Percentiles rank a stretch among this genome's conserved stretches.
phyloP scores from a whole-genome alignment of 176 grass and related monocot genomes.

The Puya raimondii region DNA sequence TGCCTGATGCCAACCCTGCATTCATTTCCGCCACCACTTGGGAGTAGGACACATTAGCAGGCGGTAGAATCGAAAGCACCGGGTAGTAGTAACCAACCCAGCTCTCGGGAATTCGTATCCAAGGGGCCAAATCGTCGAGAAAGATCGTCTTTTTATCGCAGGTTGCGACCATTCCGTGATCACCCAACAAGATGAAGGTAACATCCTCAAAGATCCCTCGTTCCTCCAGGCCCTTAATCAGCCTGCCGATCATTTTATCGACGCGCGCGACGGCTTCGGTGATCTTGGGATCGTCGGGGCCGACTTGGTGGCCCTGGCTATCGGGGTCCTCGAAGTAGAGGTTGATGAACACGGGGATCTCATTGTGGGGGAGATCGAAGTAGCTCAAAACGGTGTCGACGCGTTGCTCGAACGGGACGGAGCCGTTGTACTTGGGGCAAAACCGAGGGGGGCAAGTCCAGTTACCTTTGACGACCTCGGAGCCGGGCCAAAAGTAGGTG shows the following conservation, averaged over 20 bases:
- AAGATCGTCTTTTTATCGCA: constrained; percentile 68
- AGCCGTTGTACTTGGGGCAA: constrained; percentile 51
- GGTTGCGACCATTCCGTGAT: constrained; percentile 90
- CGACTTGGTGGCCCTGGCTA: constrained; percentile 80
- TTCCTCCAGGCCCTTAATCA: constrained; percentile 64
- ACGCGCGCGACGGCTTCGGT: constrained; percentile 48
- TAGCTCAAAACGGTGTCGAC: constrained; percentile 59
- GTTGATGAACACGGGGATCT: constrained; percentile 65
- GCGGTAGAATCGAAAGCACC: constrained; percentile 61
- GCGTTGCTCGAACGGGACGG: constrained; percentile 71
- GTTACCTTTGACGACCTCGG: constrained; percentile 60
- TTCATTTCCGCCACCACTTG: constrained; percentile 89
- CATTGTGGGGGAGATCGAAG: constrained; percentile 52
- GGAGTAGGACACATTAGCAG: constrained; percentile 24
- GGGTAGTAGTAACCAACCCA: constrained; percentile 59
- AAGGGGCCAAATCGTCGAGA: constrained; percentile 64
- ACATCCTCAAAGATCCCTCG: constrained; percentile 81
- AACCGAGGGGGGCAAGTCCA: constrained; percentile 63
- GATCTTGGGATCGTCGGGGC: constrained; percentile 67
- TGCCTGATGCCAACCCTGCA: constrained; percentile 58
- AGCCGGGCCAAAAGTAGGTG: constrained; percentile 78
- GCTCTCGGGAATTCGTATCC: constrained; percentile 37
- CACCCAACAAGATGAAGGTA: constrained; percentile 61
- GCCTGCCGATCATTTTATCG: constrained; percentile 59
- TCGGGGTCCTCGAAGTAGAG: constrained; percentile 97